phyloP scores from a whole-genome alignment of 1,139 yeast genomes.

The Lodderomyces metapsilosis region DNA sequence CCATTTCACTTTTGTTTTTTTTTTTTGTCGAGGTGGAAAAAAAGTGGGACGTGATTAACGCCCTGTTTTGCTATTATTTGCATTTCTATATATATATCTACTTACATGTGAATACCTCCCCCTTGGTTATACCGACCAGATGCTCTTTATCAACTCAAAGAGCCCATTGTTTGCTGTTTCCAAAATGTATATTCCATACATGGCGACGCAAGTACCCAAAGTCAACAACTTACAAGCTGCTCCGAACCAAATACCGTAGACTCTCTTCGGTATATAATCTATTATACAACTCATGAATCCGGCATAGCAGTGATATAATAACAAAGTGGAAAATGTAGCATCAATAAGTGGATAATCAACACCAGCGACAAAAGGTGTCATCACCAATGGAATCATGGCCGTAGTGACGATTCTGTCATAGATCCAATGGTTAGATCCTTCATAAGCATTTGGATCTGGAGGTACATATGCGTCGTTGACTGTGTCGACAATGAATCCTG shows the following conservation, averaged over 20 bases:
- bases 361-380: constrained; percentile 62
- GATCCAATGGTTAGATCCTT: constrained; percentile 77
- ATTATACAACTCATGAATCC: constrained; percentile 78
- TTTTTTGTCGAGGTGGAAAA: background rate
- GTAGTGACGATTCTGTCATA: constrained; percentile 59
- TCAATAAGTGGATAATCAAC: constrained; percentile 51
- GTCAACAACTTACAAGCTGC: constrained; percentile 61
- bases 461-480: constrained; percentile 71
- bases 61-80: no score
- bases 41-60: constrained; percentile 1
- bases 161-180: constrained; percentile 56
- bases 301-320: constrained; percentile 63
- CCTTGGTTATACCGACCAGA: constrained; percentile 36
- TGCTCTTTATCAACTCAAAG: constrained; percentile 40
- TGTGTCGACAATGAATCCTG: constrained; percentile 71
- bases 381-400: constrained; percentile 62
- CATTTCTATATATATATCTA: constrained; percentile 1
- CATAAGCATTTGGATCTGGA: constrained; percentile 53
- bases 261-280: constrained; percentile 75
- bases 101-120: background rate
- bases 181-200: constrained; percentile 65
- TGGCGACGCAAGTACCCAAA: constrained; percentile 60
- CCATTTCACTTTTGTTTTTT: no score
- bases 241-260: constrained; percentile 65
- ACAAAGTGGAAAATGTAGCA: constrained; percentile 52